A percentile compares a stretch with the other conserved stretches of the same genome.
Evolutionary conservation across 208 protist genomes (phyloP).

Genomic region (Leishmania amazonensis): DNA sequence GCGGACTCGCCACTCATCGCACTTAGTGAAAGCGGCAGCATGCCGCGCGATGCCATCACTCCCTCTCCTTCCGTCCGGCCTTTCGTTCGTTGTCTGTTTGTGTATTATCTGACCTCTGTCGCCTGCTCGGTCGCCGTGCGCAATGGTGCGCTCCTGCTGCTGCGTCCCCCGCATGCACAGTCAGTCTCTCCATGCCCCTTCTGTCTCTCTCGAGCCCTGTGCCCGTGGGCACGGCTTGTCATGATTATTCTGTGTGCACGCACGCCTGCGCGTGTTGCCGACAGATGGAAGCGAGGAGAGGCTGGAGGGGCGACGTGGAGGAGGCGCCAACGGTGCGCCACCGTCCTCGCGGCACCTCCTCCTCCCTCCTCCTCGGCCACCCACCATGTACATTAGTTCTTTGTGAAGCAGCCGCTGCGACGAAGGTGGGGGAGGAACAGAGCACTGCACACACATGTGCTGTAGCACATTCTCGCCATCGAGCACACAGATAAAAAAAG

Average conservation of each 20-base stretch:
- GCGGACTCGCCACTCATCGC: slow-evolving; percentile 36
- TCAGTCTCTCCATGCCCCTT: not conserved
- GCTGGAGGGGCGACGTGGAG: not conserved
- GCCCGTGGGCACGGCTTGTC: not conserved
- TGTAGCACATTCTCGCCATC: not conserved
- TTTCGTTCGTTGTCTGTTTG: not conserved
- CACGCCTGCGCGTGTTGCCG: not conserved
- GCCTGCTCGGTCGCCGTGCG: not conserved
- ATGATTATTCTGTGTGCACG: not conserved
- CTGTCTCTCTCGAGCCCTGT: not conserved
- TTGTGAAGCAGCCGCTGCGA: not conserved
- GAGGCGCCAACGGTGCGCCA: not conserved
- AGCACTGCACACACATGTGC: not conserved
- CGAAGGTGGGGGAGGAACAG: not conserved
- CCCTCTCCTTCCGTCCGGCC: not conserved
- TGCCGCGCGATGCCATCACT: not conserved
- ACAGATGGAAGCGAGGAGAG: too few relatives aligned
- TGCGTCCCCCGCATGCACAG: not conserved
- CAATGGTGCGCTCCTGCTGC: not conserved
- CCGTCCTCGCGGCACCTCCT: not conserved
- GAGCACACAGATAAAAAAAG: not conserved
- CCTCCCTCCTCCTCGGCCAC: not conserved
- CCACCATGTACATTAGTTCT: not conserved
- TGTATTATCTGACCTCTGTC: not conserved
- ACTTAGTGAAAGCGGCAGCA: not conserved